A percentile compares a stretch with the other conserved stretches of the same genome.
phyloP scores from a whole-genome alignment of 2,329 filamentous ascomycete species.

The Sporothrix protearum region DNA sequence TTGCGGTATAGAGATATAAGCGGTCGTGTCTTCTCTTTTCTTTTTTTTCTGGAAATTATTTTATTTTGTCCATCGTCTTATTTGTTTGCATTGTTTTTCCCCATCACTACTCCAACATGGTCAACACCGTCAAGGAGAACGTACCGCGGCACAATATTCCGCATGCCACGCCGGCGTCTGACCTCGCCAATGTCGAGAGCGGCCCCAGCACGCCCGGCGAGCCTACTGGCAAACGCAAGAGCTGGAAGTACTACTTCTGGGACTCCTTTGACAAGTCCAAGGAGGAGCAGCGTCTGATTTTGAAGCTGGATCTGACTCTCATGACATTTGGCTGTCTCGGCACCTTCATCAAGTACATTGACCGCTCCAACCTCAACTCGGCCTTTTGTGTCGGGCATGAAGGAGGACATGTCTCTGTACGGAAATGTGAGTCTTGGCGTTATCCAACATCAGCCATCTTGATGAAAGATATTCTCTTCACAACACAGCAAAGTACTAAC shows the following conservation, averaged over 20 bases:
- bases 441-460: background rate
- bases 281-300: conserved; percentile 10
- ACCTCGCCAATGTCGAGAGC: background rate
- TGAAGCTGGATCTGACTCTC: conserved; percentile 20
- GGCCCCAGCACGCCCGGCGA: background rate
- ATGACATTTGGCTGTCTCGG: conserved; percentile 23
- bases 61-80: background rate
- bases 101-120: background rate
- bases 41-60: background rate
- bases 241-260: conserved; percentile 25
- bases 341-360: conserved; percentile 23
- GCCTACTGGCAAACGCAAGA: background rate
- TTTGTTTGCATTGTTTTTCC: too few relatives aligned
- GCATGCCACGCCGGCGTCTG: background rate
- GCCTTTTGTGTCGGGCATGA: conserved; percentile 27
- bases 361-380: conserved; percentile 19
- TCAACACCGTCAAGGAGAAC: conserved; percentile 7
- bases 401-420: conserved; percentile 25
- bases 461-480: background rate
- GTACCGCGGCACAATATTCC: conserved; percentile 10
- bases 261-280: conserved; percentile 21
- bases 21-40: background rate
- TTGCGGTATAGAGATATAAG: background rate
- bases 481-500: background rate
- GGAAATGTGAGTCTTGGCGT: conserved; percentile 23